Base-by-base conservation (phyloP, 768 basidiomycete genomes). In the Suillus decipiens region DNA sequence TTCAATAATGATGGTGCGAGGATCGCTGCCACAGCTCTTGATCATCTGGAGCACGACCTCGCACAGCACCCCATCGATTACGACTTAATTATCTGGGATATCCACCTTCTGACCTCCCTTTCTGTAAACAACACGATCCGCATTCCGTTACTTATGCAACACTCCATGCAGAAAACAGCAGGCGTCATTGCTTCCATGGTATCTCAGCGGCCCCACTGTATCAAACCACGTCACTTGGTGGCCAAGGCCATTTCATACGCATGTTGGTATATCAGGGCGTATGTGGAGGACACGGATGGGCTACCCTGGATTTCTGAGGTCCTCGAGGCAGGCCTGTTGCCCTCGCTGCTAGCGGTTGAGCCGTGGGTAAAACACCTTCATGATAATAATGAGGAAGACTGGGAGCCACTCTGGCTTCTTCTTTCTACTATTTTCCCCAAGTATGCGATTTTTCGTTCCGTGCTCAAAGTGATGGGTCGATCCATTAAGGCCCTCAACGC, bases 241-340 rank as follows among this genome's bases (percentile, higher is more conserved):
- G 71, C 74, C 31, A 74, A 69, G 45, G 66, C 62, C 37, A 61
- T 74, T 53, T 75, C 74, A 4, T 72, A 69, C 39, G 70, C 66
- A 14, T 74, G 72, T 28, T 74, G 74, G 73, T 70, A 72, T 39
- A 69, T 73, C 48, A 74, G 73, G 10, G 63, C 67, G 6, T 70
- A 68, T n/a, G 64, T 69, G 37, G 72, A 75, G 54, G 67, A 61
- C 37, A 64, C 69, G 19, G 69, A 73, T 6, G 74, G 70, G 8
- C 19, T 72, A 4, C 64, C 69, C 59, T 73, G 74, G 72, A 41
- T 73, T 53, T 61, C 36, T 14, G 70, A 75, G 63, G 56, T 63
- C 28, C 45, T 73, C 45, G 67, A 72, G 54, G 67, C 72, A 41
- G 69, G 69, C 36, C 42, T 75, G 58, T 60, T 73, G 62, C 59